Conservation (phyloP, 108 stramenopile species). For the Conticribra weissflogii region DNA sequence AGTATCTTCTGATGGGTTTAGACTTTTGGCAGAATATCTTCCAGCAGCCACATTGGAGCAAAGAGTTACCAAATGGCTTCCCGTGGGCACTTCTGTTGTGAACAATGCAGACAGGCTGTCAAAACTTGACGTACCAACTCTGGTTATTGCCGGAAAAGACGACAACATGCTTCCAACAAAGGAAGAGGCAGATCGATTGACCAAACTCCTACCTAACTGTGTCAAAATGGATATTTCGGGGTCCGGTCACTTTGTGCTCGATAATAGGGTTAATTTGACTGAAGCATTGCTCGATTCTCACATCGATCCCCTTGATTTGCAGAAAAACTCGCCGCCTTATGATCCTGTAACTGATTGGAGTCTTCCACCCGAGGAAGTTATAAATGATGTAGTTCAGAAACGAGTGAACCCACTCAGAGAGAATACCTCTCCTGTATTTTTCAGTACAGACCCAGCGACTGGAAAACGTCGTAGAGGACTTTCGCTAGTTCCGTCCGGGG, state of each 20-base stretch:
- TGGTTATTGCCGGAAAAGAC: constrained; percentile 74
- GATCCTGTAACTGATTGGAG: constrained; percentile 84
- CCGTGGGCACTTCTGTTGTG: constrained; percentile 66
- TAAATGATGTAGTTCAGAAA: constrained; percentile 52
- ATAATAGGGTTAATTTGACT: constrained; percentile 82
- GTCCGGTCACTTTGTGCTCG: constrained; percentile 83
- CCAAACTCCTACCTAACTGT: constrained; percentile 58
- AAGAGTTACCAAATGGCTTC: constrained; percentile 77
- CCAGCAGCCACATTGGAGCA: constrained; percentile 66
- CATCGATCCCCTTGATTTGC: constrained; percentile 62
- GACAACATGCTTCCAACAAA: constrained; percentile 81
- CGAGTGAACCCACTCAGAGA: constrained; percentile 66
- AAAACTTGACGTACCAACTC: constrained; percentile 63
- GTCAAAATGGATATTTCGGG: constrained; percentile 63
- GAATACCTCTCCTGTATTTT: constrained; percentile 72
- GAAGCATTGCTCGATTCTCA: constrained; percentile 80
- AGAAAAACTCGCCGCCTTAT: constrained; percentile 44
- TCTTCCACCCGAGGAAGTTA: constrained; percentile 59
- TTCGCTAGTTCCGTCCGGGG: constrained; percentile 54
- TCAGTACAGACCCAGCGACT: constrained; percentile 70
- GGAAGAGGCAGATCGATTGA: constrained; percentile 66
- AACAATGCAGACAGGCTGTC: constrained; percentile 55
- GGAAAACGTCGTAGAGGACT: constrained; percentile 71
- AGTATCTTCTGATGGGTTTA: constrained; percentile 57
- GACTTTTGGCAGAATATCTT: constrained; percentile 59